These are phyloP conservation scores for Dipteronia dyeriana DNA, from an alignment of 345 rosid species.

Conservation along the genomic window DNA sequence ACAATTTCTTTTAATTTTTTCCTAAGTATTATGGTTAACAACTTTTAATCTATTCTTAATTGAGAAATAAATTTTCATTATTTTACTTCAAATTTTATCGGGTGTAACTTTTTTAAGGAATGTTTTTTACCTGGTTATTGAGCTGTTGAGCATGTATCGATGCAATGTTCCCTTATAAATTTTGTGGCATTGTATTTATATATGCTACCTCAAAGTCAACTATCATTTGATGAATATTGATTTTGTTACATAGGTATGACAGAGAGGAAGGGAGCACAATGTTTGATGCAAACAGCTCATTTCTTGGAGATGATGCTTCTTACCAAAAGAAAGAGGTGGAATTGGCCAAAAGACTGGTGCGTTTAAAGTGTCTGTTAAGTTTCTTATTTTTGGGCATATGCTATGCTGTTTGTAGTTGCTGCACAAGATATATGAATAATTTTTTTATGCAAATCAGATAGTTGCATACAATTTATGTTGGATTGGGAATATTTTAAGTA, in stretches of 20 bases:
- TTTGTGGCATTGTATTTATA: slow-evolving; percentile 8
- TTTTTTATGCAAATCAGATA: background rate
- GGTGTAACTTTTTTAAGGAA: background rate
- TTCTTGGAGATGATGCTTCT: slow-evolving; percentile 85
- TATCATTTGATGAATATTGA: background rate
- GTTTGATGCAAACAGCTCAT: slow-evolving; percentile 79
- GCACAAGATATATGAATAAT: background rate
- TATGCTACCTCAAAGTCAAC: background rate
- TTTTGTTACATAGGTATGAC: slow-evolving; percentile 63
- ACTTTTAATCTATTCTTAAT: background rate
- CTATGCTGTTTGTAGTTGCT: background rate
- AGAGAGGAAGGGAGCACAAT: slow-evolving; percentile 82
- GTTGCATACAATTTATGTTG: background rate
- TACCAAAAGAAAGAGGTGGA: slow-evolving; percentile 89
- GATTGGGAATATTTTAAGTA: background rate
- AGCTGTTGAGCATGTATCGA: background rate
- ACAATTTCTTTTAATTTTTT: background rate
- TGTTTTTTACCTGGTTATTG: background rate
- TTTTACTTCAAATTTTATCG: background rate
- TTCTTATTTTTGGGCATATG: background rate
- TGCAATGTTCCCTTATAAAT: background rate
- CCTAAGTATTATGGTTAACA: background rate
- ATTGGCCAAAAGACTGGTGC: slow-evolving; percentile 85
- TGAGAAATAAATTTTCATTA: background rate
- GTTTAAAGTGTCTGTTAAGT: slow-evolving; percentile 1